phyloP scores from a whole-genome alignment of 106 monocot species.

The Acanthochlamys bracteata region DNA sequence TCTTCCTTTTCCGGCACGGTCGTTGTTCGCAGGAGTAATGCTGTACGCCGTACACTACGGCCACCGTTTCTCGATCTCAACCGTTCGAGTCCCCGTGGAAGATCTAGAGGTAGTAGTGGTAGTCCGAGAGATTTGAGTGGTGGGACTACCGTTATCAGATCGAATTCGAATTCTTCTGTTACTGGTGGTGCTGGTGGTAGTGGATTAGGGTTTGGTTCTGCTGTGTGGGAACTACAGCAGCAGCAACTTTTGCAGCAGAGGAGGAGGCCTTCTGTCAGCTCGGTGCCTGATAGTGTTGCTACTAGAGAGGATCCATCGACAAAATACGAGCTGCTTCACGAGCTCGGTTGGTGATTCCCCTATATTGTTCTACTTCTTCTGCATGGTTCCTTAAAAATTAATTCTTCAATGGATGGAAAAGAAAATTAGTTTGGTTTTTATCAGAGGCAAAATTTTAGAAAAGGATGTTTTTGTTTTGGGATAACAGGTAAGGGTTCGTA shows the following conservation, averaged over 20 bases:
- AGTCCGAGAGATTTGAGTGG: slow-evolving; percentile 29
- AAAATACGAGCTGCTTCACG: slow-evolving; percentile 90
- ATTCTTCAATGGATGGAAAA: too few relatives aligned
- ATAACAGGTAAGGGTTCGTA: slow-evolving; percentile 96
- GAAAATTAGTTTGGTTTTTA: too few relatives aligned
- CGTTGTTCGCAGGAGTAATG: slow-evolving; percentile 33
- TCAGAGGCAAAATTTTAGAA: too few relatives aligned
- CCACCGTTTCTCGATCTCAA: slow-evolving; percentile 35
- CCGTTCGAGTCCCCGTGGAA: slow-evolving; percentile 33
- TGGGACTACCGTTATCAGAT: slow-evolving; percentile 35
- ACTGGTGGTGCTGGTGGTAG: slow-evolving; percentile 12
- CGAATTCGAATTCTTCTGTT: too few relatives aligned
- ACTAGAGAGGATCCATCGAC: slow-evolving; percentile 76
- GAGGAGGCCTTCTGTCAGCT: slow-evolving; percentile 85
- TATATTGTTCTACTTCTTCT: too few relatives aligned
- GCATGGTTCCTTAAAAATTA: too few relatives aligned
- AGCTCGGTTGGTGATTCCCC: slow-evolving; percentile 56
- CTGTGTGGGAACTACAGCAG: slow-evolving; percentile 20
- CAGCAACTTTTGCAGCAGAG: slow-evolving; percentile 34
- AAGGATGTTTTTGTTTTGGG: background rate
- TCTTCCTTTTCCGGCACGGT: slow-evolving; percentile 46
- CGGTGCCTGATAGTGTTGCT: slow-evolving; percentile 67
- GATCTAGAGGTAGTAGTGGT: slow-evolving; percentile 15
- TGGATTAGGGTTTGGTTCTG: slow-evolving; percentile 60
- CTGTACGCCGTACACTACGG: slow-evolving; percentile 15